Evolutionary conservation across 1,284 basidiomycete species (phyloP).

Genomic region (Pseudomicrostroma phylloplanum): DNA sequence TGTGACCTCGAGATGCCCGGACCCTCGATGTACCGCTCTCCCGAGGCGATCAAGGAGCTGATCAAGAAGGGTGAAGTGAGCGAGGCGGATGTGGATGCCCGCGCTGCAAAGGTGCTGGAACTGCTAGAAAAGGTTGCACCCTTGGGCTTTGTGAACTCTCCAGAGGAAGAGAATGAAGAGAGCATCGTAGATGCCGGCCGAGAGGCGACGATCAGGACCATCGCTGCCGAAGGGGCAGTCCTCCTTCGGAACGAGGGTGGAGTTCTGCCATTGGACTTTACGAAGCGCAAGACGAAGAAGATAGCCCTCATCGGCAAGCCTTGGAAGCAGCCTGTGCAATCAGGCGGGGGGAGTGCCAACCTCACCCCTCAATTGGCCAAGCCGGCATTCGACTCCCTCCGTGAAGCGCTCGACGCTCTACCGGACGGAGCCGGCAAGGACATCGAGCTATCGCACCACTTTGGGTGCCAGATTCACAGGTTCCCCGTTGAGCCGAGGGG

Average conservation of each 20-base stretch:
- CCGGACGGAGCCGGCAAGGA: background rate
- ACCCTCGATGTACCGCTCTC: constrained; percentile 6
- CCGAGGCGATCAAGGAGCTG: constrained; percentile 5
- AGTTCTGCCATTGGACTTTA: constrained; percentile 10
- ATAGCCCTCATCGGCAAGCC: constrained; percentile 14
- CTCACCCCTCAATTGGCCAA: constrained; percentile 13
- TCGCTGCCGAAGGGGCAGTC: constrained; percentile 54
- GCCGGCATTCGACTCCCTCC: background rate
- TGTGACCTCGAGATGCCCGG: constrained; percentile 18
- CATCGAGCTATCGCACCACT: constrained; percentile 2
- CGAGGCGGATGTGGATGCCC: constrained; percentile 10
- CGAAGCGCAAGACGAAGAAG: background rate
- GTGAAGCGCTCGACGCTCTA: background rate
- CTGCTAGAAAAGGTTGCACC: constrained; percentile 43
- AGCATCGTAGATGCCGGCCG: constrained; percentile 9
- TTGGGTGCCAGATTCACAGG: background rate
- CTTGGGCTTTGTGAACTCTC: constrained; percentile 7
- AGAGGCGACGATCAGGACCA: constrained; percentile 13
- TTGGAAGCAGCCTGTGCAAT: constrained; percentile 12
- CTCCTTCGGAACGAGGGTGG: constrained; percentile 56
- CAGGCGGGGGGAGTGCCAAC: constrained; percentile 16
- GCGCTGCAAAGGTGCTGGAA: constrained; percentile 52
- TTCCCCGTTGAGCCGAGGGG: background rate
- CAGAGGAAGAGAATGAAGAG: constrained; percentile 12
- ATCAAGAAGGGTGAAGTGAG: constrained; percentile 5